Percentiles rank a stretch among this genome's conserved stretches.
Evolutionary conservation across 352 stramenopile species (phyloP).

Genomic region (Phytophthora litchii): DNA sequence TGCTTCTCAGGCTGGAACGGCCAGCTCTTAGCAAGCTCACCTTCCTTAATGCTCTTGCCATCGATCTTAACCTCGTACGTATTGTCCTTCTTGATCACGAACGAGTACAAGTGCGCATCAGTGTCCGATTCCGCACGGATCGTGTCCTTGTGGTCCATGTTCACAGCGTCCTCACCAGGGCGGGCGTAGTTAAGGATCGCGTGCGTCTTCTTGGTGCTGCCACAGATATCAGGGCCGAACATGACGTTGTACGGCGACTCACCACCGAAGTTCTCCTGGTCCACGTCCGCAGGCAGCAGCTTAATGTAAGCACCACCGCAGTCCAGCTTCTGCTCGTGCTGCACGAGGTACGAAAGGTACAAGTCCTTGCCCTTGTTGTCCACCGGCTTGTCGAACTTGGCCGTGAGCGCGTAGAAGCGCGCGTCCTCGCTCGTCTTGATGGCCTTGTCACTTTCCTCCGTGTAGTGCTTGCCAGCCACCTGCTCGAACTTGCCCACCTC

Average conservation of each 20-base stretch:
- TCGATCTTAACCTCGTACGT: constrained; percentile 98
- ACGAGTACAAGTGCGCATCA: constrained; percentile 98
- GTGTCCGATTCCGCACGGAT: constrained; percentile 80
- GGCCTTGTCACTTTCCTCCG: constrained; percentile 91
- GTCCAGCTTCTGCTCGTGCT: constrained; percentile 99
- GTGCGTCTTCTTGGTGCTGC: constrained; percentile 96
- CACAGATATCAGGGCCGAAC: constrained; percentile 99
- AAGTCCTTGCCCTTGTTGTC: constrained; percentile 92
- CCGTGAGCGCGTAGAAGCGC: constrained; percentile 97
- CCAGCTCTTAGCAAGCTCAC: constrained; percentile 94
- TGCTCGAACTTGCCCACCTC: constrained; percentile 96
- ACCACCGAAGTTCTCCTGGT: constrained; percentile 94
- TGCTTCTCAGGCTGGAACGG: constrained; percentile 95
- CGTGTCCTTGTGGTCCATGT: constrained; percentile 91
- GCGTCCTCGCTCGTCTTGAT: constrained; percentile 95
- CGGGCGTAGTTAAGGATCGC: constrained; percentile 98
- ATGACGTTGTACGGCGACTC: constrained; percentile 97
- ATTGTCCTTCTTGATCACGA: constrained; percentile 97
- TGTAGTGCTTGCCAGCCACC: constrained; percentile 93
- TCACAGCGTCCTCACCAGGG: constrained; percentile 93
- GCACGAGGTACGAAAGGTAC: constrained; percentile 97
- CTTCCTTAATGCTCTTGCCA: constrained; percentile 93
- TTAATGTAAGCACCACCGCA: constrained; percentile 99
- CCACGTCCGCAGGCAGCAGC: constrained; percentile 93
- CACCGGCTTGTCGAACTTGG: constrained; percentile 89